These are phyloP conservation scores for Neoascochyta sp. DNA, from an alignment of 2,329 filamentous ascomycete species.

Conservation along the genomic window DNA sequence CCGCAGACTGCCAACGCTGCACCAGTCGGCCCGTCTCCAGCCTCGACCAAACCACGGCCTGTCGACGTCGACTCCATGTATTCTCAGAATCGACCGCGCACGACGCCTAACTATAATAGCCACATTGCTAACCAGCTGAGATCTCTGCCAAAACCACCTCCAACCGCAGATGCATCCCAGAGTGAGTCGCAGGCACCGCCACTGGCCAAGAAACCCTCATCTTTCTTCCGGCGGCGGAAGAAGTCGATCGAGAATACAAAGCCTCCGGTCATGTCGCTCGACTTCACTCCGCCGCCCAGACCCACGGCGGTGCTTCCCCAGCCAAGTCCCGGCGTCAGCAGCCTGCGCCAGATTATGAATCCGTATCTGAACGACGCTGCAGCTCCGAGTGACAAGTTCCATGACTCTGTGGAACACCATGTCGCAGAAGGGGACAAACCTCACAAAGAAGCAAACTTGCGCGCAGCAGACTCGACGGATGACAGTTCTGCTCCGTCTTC, in stretches of 20 bases:
- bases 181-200: slow-evolving; percentile 23
- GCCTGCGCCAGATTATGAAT: slow-evolving; percentile 80
- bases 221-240: slow-evolving; percentile 91
- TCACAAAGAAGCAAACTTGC: slow-evolving; percentile 67
- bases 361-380: slow-evolving; percentile 60
- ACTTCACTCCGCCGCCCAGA: slow-evolving; percentile 34
- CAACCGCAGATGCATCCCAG: slow-evolving; percentile 21
- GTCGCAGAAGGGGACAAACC: slow-evolving; percentile 49
- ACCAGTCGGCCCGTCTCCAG: slow-evolving; percentile 16
- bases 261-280: slow-evolving; percentile 55
- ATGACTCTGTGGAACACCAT: slow-evolving; percentile 28
- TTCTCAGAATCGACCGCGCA: slow-evolving; percentile 34
- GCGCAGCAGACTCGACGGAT: slow-evolving; percentile 52
- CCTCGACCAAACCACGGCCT: slow-evolving; percentile 17
- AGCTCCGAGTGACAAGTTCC: slow-evolving; percentile 20
- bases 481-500: slow-evolving; percentile 22
- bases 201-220: slow-evolving; percentile 86
- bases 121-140: slow-evolving; percentile 51
- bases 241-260: slow-evolving; percentile 72
- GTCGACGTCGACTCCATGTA: slow-evolving; percentile 30
- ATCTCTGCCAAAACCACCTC: slow-evolving; percentile 29
- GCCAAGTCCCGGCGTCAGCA: slow-evolving; percentile 61
- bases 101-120: slow-evolving; percentile 40
- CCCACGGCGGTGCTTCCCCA: slow-evolving; percentile 30
- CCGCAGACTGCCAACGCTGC: slow-evolving; percentile 6